Conservation (phyloP, 768 basidiomycete genomes). For the Tylopilus sp. region DNA sequence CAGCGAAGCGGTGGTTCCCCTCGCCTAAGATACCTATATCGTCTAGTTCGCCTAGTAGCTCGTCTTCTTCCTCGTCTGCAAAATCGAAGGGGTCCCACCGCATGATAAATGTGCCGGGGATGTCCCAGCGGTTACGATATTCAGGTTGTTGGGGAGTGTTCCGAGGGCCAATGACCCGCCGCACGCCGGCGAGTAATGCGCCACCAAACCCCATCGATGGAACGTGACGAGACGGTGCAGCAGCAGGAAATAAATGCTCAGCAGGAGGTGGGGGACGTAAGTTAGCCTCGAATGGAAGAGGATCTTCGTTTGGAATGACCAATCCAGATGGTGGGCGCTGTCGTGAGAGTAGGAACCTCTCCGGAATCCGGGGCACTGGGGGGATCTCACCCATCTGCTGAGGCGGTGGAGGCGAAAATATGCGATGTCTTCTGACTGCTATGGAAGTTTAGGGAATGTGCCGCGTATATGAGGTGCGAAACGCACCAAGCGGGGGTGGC, state of each 20-base stretch:
- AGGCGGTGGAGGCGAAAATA: slow-evolving; percentile 51
- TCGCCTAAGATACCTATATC: slow-evolving; percentile 20
- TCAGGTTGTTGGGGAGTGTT: slow-evolving; percentile 10
- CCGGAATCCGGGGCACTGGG: slow-evolving; percentile 52
- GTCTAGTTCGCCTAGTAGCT: slow-evolving; percentile 14
- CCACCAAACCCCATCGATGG: slow-evolving; percentile 68
- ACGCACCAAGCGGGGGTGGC: slow-evolving; percentile 18
- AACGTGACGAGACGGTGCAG: slow-evolving; percentile 50
- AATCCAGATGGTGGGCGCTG: slow-evolving; percentile 38
- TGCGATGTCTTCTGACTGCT: slow-evolving; percentile 21
- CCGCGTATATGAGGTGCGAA: neutral
- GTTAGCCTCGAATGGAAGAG: slow-evolving; percentile 49
- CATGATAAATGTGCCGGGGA: slow-evolving; percentile 28
- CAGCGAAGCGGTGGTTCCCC: slow-evolving; percentile 2
- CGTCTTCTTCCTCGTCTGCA: slow-evolving; percentile 9
- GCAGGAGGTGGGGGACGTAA: slow-evolving; percentile 21
- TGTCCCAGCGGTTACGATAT: slow-evolving; percentile 19
- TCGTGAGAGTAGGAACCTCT: slow-evolving; percentile 38
- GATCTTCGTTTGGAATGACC: slow-evolving; percentile 48
- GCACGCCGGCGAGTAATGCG: slow-evolving; percentile 47
- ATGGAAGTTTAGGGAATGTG: neutral
- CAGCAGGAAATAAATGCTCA: slow-evolving; percentile 32
- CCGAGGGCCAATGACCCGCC: slow-evolving; percentile 24
- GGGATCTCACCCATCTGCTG: slow-evolving; percentile 41
- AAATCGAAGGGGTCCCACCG: slow-evolving; percentile 31